Evolutionary conservation across 371 early-diverging fungal species (phyloP).

Genomic region (Mortierella sp.): DNA sequence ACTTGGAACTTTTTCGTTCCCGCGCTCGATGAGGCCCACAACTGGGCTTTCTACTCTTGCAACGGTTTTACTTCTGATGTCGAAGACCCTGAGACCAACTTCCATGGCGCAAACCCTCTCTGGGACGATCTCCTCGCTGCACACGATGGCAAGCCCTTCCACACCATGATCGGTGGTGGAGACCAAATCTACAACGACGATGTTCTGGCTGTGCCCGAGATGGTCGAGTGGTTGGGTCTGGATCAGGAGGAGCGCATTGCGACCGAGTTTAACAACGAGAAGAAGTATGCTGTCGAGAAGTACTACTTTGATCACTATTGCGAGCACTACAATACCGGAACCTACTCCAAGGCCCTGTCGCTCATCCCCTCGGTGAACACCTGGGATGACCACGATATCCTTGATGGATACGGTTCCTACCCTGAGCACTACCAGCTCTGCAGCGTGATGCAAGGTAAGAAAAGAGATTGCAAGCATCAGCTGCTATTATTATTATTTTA

Average conservation of each 20-base stretch:
- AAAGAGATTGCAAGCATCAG: not conserved
- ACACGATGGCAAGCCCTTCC: constrained; percentile 75
- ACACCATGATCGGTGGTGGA: constrained; percentile 86
- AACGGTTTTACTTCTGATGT: constrained; percentile 53
- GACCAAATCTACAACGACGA: constrained; percentile 88
- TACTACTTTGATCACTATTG: constrained; percentile 84
- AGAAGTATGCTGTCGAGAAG: constrained; percentile 67
- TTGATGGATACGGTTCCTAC: constrained; percentile 87
- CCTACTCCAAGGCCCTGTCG: constrained; percentile 73
- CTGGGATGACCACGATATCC: constrained; percentile 87
- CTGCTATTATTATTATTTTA: not conserved
- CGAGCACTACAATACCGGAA: constrained; percentile 71
- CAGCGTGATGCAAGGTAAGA: constrained; percentile 63
- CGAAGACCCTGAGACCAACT: constrained; percentile 38
- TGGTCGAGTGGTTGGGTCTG: constrained; percentile 71
- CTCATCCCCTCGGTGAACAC: constrained; percentile 81
- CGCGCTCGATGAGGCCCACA: constrained; percentile 42
- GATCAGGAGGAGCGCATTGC: constrained; percentile 53
- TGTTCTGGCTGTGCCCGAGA: constrained; percentile 60
- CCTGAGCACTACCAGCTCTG: constrained; percentile 80
- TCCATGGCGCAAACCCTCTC: constrained; percentile 72
- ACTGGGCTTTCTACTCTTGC: constrained; percentile 53
- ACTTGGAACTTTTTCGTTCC: constrained; percentile 50
- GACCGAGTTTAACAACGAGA: constrained; percentile 61
- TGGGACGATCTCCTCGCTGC: constrained; percentile 81